phyloP scores from a whole-genome alignment of 2,329 filamentous ascomycete species.

The Fusarium pseudograminearum region DNA sequence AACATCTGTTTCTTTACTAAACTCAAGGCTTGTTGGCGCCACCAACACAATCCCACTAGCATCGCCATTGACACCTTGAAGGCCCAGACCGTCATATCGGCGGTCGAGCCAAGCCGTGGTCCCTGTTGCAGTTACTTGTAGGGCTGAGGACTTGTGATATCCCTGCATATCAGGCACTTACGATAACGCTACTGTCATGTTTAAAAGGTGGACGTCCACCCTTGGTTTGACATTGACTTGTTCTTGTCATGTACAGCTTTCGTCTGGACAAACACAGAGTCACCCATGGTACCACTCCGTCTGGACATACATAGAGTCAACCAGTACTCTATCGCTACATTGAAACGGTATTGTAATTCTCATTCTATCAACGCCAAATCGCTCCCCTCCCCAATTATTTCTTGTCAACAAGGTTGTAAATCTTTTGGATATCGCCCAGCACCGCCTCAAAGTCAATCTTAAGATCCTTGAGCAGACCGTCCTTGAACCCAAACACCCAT shows the following conservation, averaged over 20 bases:
- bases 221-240: neutral
- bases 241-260: neutral
- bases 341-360: slow-evolving; percentile 21
- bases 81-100: slow-evolving; percentile 38
- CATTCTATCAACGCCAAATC: slow-evolving; percentile 24
- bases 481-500: slow-evolving; percentile 78
- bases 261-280: neutral
- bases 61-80: slow-evolving; percentile 34
- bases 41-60: neutral
- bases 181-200: slow-evolving; percentile 32
- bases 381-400: slow-evolving; percentile 14
- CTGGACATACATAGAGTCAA: neutral
- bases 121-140: slow-evolving; percentile 37
- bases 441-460: slow-evolving; percentile 70
- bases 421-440: slow-evolving; percentile 71
- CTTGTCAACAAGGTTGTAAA: slow-evolving; percentile 67
- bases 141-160: slow-evolving; percentile 35
- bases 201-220: slow-evolving; percentile 29
- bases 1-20: neutral
- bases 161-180: slow-evolving; percentile 42
- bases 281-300: neutral
- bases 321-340: neutral
- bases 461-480: slow-evolving; percentile 74
- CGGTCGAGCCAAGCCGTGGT: slow-evolving; percentile 37
- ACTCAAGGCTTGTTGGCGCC: neutral